A percentile compares a stretch with the other conserved stretches of the same genome.
These are phyloP conservation scores for Uronychia setigera DNA, from an alignment of 73 alveolate species.

Conservation along the genomic window DNA sequence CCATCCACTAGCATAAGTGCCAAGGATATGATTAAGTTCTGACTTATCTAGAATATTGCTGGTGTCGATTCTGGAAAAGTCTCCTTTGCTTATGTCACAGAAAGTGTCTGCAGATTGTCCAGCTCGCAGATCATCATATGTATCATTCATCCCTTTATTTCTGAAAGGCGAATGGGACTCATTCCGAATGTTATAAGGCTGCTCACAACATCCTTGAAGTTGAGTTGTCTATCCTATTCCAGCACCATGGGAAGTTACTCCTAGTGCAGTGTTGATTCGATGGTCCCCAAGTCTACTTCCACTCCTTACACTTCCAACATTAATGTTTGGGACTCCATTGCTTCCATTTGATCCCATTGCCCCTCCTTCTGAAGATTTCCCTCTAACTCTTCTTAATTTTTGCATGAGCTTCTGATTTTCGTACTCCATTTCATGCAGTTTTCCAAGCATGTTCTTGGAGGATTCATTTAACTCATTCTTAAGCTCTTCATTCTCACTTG, in stretches of 20 bases:
- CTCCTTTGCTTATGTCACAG: background rate
- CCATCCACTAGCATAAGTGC: no score
- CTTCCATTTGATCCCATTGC: no score
- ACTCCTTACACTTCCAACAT: no score
- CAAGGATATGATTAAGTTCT: background rate
- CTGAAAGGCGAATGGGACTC: background rate
- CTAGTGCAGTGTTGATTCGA: no score
- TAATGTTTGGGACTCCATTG: background rate
- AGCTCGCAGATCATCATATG: background rate
- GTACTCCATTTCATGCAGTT: background rate
- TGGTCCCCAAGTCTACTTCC: no score
- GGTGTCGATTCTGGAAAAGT: background rate
- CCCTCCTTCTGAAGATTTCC: background rate
- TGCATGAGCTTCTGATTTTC: background rate
- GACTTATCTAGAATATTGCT: background rate
- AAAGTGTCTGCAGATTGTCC: background rate
- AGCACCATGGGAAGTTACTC: no score
- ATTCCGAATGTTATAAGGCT: background rate
- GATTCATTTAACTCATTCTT: background rate
- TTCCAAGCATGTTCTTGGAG: background rate
- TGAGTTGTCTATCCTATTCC: no score
- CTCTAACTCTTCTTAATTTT: background rate
- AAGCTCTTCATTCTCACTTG: background rate
- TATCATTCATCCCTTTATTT: background rate
- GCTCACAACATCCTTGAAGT: background rate